Conservation (phyloP, 1,139 yeast species). For the Kurtzmaniella quercitrusa region DNA sequence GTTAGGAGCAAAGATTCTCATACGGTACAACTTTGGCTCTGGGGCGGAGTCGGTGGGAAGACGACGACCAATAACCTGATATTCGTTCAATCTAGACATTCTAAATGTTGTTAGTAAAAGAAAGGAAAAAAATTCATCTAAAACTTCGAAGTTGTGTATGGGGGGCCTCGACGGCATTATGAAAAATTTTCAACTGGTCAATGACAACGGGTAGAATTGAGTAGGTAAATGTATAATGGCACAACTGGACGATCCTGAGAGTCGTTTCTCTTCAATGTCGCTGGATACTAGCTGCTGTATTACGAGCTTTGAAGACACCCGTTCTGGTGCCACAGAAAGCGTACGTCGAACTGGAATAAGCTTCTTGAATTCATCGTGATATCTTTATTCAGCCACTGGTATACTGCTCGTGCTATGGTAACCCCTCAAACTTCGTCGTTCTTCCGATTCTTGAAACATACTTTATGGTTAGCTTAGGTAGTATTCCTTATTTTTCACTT, state of each 20-base stretch:
- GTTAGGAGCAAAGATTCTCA: slow-evolving; percentile 99
- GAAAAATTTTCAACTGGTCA: not conserved
- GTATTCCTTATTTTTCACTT: slow-evolving; percentile 2
- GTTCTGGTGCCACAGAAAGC: too few species aligned
- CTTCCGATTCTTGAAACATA: not conserved
- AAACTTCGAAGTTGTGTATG: not conserved
- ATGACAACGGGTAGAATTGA: not conserved
- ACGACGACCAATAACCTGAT: slow-evolving; percentile 99
- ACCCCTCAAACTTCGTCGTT: not conserved
- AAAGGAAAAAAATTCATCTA: not conserved
- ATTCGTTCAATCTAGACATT: slow-evolving; percentile 95
- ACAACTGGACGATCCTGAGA: too few species aligned
- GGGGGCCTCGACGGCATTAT: not conserved
- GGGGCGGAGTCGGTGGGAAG: slow-evolving; percentile 99
- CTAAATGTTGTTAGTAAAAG: slow-evolving; percentile 18
- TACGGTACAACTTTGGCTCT: slow-evolving; percentile 99
- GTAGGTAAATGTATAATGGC: too few species aligned
- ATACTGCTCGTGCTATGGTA: not conserved
- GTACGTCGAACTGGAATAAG: not conserved
- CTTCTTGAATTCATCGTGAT: not conserved
- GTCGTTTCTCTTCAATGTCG: too few species aligned
- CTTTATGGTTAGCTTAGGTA: slow-evolving; percentile 2
- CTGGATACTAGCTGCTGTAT: too few species aligned
- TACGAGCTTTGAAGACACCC: too few species aligned
- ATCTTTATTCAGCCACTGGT: not conserved